Percentiles rank a stretch among this genome's conserved stretches.
Evolutionary conservation across 768 basidiomycete genomes (phyloP).

Genomic region (Saitozyma sp.): DNA sequence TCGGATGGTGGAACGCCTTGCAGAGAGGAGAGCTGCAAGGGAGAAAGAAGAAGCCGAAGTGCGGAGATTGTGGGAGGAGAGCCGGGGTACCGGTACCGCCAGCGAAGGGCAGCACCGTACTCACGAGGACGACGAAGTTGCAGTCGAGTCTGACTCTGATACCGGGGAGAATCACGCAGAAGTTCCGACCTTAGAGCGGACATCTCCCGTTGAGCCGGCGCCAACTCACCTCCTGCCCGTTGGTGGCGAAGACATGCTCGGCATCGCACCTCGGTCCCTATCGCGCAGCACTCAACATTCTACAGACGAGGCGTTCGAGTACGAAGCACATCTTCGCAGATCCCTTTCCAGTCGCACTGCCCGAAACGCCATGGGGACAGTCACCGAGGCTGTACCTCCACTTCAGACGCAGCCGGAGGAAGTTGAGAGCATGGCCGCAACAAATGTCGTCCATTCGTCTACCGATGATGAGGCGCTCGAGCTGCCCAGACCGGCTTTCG

Average conservation of each 20-base stretch:
- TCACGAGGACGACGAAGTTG: constrained; percentile 8
- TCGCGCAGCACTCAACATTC: constrained; percentile 42
- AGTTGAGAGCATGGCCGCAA: no score
- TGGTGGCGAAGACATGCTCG: neutral
- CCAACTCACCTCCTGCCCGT: neutral
- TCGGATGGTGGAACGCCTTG: constrained; percentile 51
- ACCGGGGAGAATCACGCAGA: neutral
- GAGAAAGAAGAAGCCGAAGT: constrained; percentile 43
- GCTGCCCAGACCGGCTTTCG: constrained; percentile 24
- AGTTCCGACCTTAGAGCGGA: constrained; percentile 10
- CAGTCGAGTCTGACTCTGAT: constrained; percentile 5
- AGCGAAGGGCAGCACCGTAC: neutral
- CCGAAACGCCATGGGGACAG: neutral
- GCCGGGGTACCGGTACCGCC: constrained; percentile 11
- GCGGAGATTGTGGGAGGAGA: constrained; percentile 30
- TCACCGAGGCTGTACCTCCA: no score
- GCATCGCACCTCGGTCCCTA: constrained; percentile 30
- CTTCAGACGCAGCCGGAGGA: no score
- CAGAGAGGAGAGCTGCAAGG: constrained; percentile 38
- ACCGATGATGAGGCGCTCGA: constrained; percentile 2
- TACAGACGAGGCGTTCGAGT: constrained; percentile 45
- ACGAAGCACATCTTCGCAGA: constrained; percentile 45
- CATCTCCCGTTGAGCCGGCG: constrained; percentile 15
- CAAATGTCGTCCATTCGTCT: no score
- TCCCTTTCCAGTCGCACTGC: constrained; percentile 25